phyloP scores from a whole-genome alignment of 2,329 filamentous ascomycete genomes.

The Dothistroma septosporum region DNA sequence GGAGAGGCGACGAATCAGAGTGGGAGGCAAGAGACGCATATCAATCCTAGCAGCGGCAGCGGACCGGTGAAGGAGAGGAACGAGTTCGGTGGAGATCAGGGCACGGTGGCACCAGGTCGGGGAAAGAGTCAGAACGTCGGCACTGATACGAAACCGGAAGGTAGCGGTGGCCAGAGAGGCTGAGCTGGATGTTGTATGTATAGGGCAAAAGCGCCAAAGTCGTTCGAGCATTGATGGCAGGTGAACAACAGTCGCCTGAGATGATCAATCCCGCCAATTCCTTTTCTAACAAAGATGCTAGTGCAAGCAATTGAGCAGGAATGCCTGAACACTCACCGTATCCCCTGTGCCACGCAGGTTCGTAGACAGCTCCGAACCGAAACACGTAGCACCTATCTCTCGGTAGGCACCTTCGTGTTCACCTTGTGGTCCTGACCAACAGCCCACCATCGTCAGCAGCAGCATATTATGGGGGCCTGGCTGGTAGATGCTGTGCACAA shows the following conservation, averaged over 20 bases:
- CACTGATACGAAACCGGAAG: conserved; percentile 6
- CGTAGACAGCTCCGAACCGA: neutral
- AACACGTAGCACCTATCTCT: neutral
- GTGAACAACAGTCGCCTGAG: too few species aligned
- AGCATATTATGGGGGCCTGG: neutral
- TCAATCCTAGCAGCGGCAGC: conserved; percentile 13
- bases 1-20: conserved; percentile 15
- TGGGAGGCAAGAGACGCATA: conserved; percentile 17
- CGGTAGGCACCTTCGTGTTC: neutral
- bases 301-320: too few species aligned
- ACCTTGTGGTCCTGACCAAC: neutral
- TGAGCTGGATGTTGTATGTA: conserved; percentile 1
- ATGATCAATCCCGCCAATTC: too few species aligned
- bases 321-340: neutral
- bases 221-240: neutral
- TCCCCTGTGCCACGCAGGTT: neutral
- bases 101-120: conserved; percentile 15
- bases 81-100: conserved; percentile 17
- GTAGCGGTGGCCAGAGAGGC: conserved; percentile 11
- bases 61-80: conserved; percentile 19
- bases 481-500: neutral
- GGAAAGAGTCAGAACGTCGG: conserved; percentile 10
- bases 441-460: neutral
- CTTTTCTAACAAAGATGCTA: too few species aligned
- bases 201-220: neutral